Evolutionary conservation across 768 basidiomycete genomes (phyloP).

Genomic region (Mycena albidolilacea): DNA sequence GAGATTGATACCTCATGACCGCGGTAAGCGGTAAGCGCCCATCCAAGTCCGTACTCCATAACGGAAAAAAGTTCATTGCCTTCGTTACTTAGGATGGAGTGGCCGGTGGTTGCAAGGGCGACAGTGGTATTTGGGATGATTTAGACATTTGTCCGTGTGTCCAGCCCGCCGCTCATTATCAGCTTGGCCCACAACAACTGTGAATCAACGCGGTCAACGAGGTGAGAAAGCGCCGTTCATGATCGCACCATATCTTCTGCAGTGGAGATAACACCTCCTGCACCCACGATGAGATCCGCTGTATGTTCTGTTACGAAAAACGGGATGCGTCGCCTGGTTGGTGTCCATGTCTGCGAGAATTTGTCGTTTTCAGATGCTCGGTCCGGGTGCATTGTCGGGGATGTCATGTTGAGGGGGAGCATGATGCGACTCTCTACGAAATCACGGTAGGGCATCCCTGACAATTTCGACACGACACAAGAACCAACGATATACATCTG

Average conservation of each 20-base stretch:
- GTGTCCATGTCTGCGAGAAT: background rate
- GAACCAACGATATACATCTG: background rate
- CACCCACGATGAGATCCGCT: background rate
- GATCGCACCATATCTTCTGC: background rate
- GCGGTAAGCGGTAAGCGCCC: constrained; percentile 53
- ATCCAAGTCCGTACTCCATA: constrained; percentile 59
- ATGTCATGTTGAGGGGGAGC: background rate
- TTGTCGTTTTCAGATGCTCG: background rate
- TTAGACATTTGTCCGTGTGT: constrained; percentile 46
- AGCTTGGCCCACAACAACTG: constrained; percentile 58
- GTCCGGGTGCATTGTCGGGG: background rate
- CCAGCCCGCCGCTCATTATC: constrained; percentile 52
- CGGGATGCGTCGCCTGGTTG: background rate
- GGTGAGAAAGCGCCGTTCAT: background rate
- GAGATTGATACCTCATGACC: constrained; percentile 56
- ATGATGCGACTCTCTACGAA: background rate
- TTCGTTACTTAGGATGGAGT: constrained; percentile 41
- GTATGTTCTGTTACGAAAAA: background rate
- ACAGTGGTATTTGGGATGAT: constrained; percentile 50
- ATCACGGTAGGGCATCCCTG: background rate
- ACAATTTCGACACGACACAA: background rate
- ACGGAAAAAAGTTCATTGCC: constrained; percentile 46
- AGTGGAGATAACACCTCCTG: background rate
- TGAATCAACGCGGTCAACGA: constrained; percentile 6
- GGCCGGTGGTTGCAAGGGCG: constrained; percentile 40